Base-by-base conservation (phyloP, 495 filamentous ascomycete genomes). In the Aspergillus incahuasiensis region DNA sequence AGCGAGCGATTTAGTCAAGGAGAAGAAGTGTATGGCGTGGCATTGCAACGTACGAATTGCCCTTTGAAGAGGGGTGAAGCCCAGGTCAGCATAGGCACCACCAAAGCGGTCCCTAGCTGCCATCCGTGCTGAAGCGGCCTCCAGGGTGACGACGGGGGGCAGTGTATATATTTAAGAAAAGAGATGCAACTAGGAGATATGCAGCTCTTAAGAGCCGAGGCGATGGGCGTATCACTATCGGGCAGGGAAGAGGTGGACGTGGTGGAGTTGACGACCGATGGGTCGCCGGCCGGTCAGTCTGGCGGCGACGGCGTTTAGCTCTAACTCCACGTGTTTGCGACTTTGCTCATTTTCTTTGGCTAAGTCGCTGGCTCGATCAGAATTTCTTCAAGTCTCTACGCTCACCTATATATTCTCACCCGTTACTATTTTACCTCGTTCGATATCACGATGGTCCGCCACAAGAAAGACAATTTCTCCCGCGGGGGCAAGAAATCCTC, bases 31-130 rank as follows among this genome's bases (percentile, higher is more conserved):
- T 8, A 3, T 8, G 12, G 13, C 34, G 19, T 5, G 5, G 34
- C 12, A 20, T 8, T 22, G 32, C 41, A 8, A 56, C 63, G 53
- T 78, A 89, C 86, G 86, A 72, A 98, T 96, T 71, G 91, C 96
- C 71, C 95, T 86, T 72, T 95, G 91, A 44, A 98, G 82, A 65
- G 89, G 89, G 45, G 95, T 88, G 40, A 88, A 80, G 30, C 86
- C 85, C 54, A 86, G 85, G 62, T 88, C 85, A 68, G 83, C 86
- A 73, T 86, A 87, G 67, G 82, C 84, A 74, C 86, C 86, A 79
- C 87, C 86, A 79, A 92, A 97, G 70, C 92, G 91, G 80, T 97
- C 94, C 74, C 94, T 85, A 61, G 92, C 87, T 66, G 92, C 92
- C 79, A 92, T 95, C 57, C 95, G 86, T 73, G 92, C 91, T 63